Evolutionary conservation across 495 filamentous ascomycete genomes (phyloP).

Genomic region (Penicillium riverlandense): DNA sequence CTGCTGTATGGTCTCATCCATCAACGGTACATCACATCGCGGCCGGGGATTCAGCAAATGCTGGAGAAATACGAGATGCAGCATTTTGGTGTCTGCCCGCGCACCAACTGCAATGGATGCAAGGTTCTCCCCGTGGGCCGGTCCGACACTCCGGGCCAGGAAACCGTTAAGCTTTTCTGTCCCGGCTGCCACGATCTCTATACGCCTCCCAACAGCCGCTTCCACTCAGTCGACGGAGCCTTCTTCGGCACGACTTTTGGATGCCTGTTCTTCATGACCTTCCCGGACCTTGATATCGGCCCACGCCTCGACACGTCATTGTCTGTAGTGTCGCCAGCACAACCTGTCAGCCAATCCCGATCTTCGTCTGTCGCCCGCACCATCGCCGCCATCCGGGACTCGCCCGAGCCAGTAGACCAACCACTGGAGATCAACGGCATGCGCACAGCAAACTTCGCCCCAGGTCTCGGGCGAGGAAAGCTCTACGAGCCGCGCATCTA

Average conservation of each 20-base stretch:
- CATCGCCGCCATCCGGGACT: constrained; percentile 16
- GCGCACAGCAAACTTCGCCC: constrained; percentile 72
- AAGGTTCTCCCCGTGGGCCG: constrained; percentile 88
- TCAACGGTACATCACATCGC: constrained; percentile 96
- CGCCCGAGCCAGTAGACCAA: constrained; percentile 35
- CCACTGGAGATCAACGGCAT: constrained; percentile 74
- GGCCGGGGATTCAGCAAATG: constrained; percentile 97
- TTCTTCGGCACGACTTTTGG: constrained; percentile 98
- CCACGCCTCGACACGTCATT: constrained; percentile 24
- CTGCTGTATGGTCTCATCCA: constrained; percentile 97
- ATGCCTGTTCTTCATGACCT: constrained; percentile 94
- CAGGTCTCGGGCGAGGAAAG: constrained; percentile 72
- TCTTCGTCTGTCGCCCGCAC: constrained; percentile 29
- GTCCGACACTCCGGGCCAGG: constrained; percentile 88
- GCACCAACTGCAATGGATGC: constrained; percentile 79
- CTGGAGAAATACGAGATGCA: constrained; percentile 95
- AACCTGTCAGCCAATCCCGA: constrained; percentile 14
- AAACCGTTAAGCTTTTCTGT: constrained; percentile 98
- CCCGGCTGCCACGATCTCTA: constrained; percentile 95
- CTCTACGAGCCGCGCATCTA: constrained; percentile 96
- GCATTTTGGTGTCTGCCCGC: constrained; percentile 90
- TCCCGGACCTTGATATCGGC: constrained; percentile 82
- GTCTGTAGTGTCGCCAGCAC: constrained; percentile 24
- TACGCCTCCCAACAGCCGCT: constrained; percentile 92
- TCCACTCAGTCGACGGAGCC: constrained; percentile 95